Evolutionary conservation across 208 protist species (phyloP).

Genomic region (Acanthamoeba sp.): DNA sequence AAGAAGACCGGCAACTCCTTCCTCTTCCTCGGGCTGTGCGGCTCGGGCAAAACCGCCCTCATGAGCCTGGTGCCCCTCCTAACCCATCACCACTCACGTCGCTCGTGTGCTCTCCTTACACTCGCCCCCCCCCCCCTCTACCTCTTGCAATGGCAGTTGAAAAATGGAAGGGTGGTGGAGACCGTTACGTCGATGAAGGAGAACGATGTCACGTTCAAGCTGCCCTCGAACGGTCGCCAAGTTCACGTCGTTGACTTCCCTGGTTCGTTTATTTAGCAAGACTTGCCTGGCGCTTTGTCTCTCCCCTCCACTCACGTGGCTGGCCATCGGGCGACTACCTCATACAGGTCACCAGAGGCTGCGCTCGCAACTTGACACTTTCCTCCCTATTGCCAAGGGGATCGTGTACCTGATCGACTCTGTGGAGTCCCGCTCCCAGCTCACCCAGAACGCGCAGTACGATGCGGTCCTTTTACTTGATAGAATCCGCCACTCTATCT

Average conservation of each 20-base stretch:
- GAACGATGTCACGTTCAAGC: constrained; percentile 50
- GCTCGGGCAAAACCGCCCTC: constrained; percentile 64
- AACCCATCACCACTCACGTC: not conserved
- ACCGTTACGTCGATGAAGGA: constrained; percentile 62
- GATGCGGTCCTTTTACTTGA: not conserved
- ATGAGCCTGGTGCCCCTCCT: not conserved
- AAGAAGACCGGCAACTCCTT: constrained; percentile 17
- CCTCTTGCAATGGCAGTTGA: not conserved
- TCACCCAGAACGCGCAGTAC: constrained; percentile 58
- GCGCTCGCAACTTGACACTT: constrained; percentile 54
- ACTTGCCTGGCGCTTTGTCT: too few relatives aligned
- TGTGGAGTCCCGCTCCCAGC: constrained; percentile 17
- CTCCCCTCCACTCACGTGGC: not conserved
- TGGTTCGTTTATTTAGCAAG: not conserved
- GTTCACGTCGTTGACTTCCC: constrained; percentile 64
- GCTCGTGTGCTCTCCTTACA: not conserved
- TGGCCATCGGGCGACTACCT: not conserved
- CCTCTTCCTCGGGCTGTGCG: constrained; percentile 48
- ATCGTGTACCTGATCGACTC: constrained; percentile 64
- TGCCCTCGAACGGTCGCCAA: constrained; percentile 39
- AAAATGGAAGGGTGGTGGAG: constrained; percentile 20
- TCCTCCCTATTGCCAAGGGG: constrained; percentile 45
- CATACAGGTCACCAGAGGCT: constrained; percentile 54
- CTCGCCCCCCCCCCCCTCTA: too few relatives aligned
- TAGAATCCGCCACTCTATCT: not conserved